Evolutionary conservation across 1,284 basidiomycete species (phyloP), one percentile per base, ranked within the genome.

Genomic region (Tylopilus orsonianus): DNA sequence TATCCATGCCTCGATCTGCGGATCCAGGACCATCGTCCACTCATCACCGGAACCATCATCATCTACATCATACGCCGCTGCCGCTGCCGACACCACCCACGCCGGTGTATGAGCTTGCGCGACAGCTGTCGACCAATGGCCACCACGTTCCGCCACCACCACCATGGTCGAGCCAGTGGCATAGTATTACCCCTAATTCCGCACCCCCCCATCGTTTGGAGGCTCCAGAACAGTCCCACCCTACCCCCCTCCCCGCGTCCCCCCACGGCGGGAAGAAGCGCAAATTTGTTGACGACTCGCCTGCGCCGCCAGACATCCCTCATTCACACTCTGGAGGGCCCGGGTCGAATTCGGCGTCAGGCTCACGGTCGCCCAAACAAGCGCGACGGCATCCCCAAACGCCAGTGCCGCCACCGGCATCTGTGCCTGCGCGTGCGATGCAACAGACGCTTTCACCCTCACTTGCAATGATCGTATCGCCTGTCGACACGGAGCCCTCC

Each of bases 91-190:
- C 70, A 2, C 64, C 67, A 6, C 61, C 71, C 19, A 58, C 61
- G 12, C 62, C 62, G 3, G 60, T 68, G 0, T 69, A 67, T 36
- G 72, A 72, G n/a, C 52, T 65, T 20, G 41, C 57, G 14, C 60
- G 60, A 48, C 62, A 59, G 5, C 60, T 64, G 2, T 59, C 61
- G 22, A 46, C 61, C 6, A 64, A 60, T 37, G 64, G 55, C 2
- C 71, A 68, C 44, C 67, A 70, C 23, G 67, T 75, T 34, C 78
- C 77, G 3, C 80, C 85, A 0, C 81, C 81, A 0, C 82, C 84
- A n/a, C 83, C 84, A 2, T 87, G 85, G 85, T 82, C 81, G 14
- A 69, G 26, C 27, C 65, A 76, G 44, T 79, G 83, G 78, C 74
- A 74, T 50, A 69, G 67, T 13, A 67, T 74, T 13, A 53, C 53